Evolutionary conservation across 345 rosid genomes (phyloP).

Genomic region (Murraya paniculata): DNA sequence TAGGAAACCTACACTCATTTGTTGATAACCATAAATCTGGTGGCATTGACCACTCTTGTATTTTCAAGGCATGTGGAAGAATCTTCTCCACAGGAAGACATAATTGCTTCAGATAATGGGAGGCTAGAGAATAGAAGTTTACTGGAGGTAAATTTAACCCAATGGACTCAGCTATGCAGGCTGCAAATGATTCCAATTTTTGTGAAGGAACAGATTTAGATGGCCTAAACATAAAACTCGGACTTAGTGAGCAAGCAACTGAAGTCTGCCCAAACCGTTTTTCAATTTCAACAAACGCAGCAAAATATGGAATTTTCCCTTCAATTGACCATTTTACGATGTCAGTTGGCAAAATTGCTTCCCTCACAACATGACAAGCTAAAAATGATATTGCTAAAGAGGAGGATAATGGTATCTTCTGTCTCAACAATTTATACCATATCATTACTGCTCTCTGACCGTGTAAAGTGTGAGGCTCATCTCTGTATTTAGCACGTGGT

Average conservation of each 20-base stretch:
- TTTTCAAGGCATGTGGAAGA: conserved; percentile 50
- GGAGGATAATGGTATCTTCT: conserved; percentile 47
- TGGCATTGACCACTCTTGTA: conserved; percentile 72
- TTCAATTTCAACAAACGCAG: conserved; percentile 60
- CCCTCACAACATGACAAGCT: conserved; percentile 72
- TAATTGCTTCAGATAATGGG: conserved; percentile 50
- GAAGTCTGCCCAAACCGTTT: conserved; percentile 46
- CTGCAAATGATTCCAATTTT: conserved; percentile 57
- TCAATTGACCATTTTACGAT: conserved; percentile 63
- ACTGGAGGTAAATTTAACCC: conserved; percentile 74
- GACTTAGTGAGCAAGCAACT: conserved; percentile 56
- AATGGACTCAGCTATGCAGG: conserved; percentile 53
- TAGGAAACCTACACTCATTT: conserved; percentile 59
- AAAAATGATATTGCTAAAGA: conserved; percentile 69
- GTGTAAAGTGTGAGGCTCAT: conserved; percentile 49
- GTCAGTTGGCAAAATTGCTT: conserved; percentile 66
- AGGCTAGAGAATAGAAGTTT: conserved; percentile 62
- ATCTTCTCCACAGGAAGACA: conserved; percentile 54
- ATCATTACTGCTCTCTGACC: conserved; percentile 63
- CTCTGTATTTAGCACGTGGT: conserved; percentile 17
- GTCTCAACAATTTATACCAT: conserved; percentile 58
- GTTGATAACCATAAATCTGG: conserved; percentile 70
- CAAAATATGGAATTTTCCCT: conserved; percentile 70
- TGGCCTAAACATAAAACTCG: conserved; percentile 66
- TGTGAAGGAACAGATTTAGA: conserved; percentile 44